Percentiles rank a stretch among this genome's conserved stretches.
These are phyloP conservation scores for Phytophthora brassicae DNA, from an alignment of 352 stramenopile species.

Conservation along the genomic window DNA sequence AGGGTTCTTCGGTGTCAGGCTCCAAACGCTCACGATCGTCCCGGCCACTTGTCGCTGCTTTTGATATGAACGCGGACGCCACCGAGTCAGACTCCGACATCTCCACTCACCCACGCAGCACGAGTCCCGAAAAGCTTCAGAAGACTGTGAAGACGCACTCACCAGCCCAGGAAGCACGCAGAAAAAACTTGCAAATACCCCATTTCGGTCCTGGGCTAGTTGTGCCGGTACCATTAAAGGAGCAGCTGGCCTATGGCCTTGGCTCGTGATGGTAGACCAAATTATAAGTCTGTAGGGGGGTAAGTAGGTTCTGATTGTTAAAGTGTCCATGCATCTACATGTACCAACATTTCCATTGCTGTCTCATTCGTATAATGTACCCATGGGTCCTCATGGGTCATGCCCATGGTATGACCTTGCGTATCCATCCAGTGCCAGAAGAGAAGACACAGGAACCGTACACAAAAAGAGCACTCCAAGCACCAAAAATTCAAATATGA, in stretches of 20 bases:
- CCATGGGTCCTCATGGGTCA: no score
- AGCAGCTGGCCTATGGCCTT: slow-evolving; percentile 24
- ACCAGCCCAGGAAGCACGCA: slow-evolving; percentile 21
- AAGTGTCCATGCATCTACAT: neutral
- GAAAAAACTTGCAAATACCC: slow-evolving; percentile 15
- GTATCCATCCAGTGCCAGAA: no score
- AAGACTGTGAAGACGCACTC: slow-evolving; percentile 24
- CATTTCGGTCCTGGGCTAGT: slow-evolving; percentile 17
- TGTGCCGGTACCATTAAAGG: slow-evolving; percentile 20
- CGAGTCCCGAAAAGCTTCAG: slow-evolving; percentile 20
- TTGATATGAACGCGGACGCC: slow-evolving; percentile 23
- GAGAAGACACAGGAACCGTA: no score
- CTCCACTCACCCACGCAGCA: neutral
- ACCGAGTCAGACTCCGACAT: slow-evolving; percentile 22
- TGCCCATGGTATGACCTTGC: neutral
- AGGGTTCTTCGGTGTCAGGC: slow-evolving; percentile 1
- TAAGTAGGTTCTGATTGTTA: neutral
- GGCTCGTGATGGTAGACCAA: slow-evolving; percentile 9
- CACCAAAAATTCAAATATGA: no score
- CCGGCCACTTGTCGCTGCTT: neutral
- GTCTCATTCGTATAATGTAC: neutral
- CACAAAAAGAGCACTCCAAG: no score
- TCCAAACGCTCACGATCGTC: slow-evolving; percentile 25
- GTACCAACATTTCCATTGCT: neutral
- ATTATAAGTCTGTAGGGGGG: slow-evolving; percentile 15